Evolutionary conservation across 768 basidiomycete genomes (phyloP).

Genomic region (Hypholoma sublateritium): DNA sequence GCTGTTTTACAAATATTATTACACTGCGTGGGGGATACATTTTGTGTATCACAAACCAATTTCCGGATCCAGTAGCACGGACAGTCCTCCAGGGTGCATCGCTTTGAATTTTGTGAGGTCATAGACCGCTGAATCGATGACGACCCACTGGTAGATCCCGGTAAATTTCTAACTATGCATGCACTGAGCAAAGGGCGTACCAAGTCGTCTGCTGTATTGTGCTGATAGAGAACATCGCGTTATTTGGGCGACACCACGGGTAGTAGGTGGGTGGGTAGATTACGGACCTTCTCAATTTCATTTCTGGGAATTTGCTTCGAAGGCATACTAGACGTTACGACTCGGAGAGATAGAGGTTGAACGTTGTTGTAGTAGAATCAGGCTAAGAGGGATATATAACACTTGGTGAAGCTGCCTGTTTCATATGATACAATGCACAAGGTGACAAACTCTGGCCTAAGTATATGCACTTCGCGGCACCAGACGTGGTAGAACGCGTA

Average conservation of each 20-base stretch:
- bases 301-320: slow-evolving; percentile 52
- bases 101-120: slow-evolving; percentile 76
- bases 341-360: background rate
- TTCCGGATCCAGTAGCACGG: slow-evolving; percentile 72
- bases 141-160: slow-evolving; percentile 58
- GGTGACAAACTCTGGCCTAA: background rate
- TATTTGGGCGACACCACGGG: background rate
- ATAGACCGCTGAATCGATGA: slow-evolving; percentile 83
- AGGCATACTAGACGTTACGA: slow-evolving; percentile 19
- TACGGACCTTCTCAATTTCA: slow-evolving; percentile 68
- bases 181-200: slow-evolving; percentile 30
- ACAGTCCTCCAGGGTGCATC: slow-evolving; percentile 80
- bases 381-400: slow-evolving; percentile 8
- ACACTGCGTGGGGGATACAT: background rate
- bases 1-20: slow-evolving; percentile 37
- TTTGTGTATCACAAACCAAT: slow-evolving; percentile 48
- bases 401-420: slow-evolving; percentile 1
- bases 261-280: background rate
- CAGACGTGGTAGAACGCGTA: background rate
- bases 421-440: slow-evolving; percentile 21
- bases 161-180: background rate
- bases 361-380: background rate
- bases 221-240: slow-evolving; percentile 40
- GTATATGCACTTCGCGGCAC: background rate
- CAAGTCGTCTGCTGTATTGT: slow-evolving; percentile 77